Evolutionary conservation across 1,284 basidiomycete genomes (phyloP).

Genomic region (Phylloboletellus chloephorus): DNA sequence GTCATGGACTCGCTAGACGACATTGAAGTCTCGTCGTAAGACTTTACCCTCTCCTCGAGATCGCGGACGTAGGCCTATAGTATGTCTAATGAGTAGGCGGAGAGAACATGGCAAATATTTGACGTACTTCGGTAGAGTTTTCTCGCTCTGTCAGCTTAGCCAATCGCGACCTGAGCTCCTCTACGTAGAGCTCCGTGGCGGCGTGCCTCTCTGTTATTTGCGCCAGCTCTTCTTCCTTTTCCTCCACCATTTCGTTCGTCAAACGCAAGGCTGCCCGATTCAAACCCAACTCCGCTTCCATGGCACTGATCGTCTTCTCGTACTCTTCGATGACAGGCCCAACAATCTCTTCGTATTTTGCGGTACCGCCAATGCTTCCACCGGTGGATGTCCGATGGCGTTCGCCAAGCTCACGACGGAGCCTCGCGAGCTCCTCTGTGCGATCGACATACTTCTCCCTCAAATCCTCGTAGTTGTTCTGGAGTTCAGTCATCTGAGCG

Average conservation of each 20-base stretch:
- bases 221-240: conserved; percentile 77
- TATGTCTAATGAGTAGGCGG: conserved; percentile 10
- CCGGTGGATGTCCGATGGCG: conserved; percentile 55
- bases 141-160: conserved; percentile 85
- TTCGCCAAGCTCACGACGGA: conserved; percentile 72
- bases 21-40: conserved; percentile 72
- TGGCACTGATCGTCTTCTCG: conserved; percentile 92
- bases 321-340: conserved; percentile 98
- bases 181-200: conserved; percentile 82
- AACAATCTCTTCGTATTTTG: conserved; percentile 92
- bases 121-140: conserved; percentile 76
- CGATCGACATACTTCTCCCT: conserved; percentile 82
- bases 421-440: conserved; percentile 79
- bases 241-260: conserved; percentile 87
- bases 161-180: conserved; percentile 77
- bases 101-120: conserved; percentile 5
- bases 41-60: conserved; percentile 84
- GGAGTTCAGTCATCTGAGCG: conserved; percentile 71
- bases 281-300: conserved; percentile 91
- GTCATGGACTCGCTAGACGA: conserved; percentile 71
- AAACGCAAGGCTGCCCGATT: conserved; percentile 85
- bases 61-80: conserved; percentile 83
- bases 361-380: conserved; percentile 65
- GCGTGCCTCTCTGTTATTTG: conserved; percentile 62
- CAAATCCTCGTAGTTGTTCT: conserved; percentile 77